These are phyloP conservation scores for Kodamaea arcana DNA, from an alignment of 1,139 yeast species.

Conservation along the genomic window DNA sequence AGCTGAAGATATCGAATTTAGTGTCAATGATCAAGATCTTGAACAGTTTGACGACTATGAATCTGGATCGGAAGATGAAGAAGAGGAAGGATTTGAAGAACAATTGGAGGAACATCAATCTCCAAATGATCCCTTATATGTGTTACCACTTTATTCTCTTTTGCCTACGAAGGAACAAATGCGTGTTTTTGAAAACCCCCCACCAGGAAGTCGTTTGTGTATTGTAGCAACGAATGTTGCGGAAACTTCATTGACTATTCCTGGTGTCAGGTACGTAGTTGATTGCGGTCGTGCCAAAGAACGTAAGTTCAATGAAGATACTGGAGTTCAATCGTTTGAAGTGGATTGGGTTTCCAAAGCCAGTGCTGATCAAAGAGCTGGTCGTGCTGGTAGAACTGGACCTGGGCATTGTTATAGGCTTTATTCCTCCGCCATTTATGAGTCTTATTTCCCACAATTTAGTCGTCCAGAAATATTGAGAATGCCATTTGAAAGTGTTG, in stretches of 20 bases:
- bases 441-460: constrained; percentile 77
- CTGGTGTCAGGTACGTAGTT: constrained; percentile 90
- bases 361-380: constrained; percentile 91
- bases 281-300: constrained; percentile 95
- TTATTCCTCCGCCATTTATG: constrained; percentile 93
- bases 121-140: constrained; percentile 77
- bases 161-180: constrained; percentile 92
- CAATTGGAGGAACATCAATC: constrained; percentile 70
- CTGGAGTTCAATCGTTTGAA: constrained; percentile 91
- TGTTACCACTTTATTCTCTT: constrained; percentile 85
- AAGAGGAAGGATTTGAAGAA: constrained; percentile 93
- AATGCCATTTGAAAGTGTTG: constrained; percentile 95
- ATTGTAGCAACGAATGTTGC: constrained; percentile 97
- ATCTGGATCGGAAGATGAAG: constrained; percentile 46
- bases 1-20: constrained; percentile 85
- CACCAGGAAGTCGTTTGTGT: constrained; percentile 80
- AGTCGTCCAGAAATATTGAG: constrained; percentile 85
- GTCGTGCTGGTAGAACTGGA: constrained; percentile 99
- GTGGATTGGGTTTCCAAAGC: constrained; percentile 94
- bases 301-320: constrained; percentile 72
- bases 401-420: constrained; percentile 97
- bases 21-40: constrained; percentile 41
- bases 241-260: constrained; percentile 94
- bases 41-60: constrained; percentile 33
- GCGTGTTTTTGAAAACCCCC: constrained; percentile 86